Evolutionary conservation across 345 rosid genomes (phyloP), one percentile per base, ranked within the genome.

Genomic region (Anacardium occidentale): DNA sequence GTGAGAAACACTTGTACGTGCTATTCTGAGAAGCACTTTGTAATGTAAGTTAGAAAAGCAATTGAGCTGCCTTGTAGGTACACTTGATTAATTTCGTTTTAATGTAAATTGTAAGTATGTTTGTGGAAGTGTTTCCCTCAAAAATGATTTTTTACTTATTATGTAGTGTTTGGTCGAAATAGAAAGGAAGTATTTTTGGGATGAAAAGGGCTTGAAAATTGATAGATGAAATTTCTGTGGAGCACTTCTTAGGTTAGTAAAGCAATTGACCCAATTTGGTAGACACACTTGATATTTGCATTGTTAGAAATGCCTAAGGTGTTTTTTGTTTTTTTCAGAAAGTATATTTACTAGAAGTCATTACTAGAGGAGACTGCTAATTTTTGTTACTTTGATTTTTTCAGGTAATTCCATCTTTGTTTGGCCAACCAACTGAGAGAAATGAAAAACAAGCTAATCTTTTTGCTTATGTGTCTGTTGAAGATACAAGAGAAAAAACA

Each of bases 391-490:
- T 68, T 68, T 45, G 8, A 40, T 55, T 76, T 63, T 21, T 63
- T 21, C 87, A 95, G 99, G 97, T 90, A 68, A 91, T 95, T 76
- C 99, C 99, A 5, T 86, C 89, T 67, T 66, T 92, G 8, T 75
- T 88, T 44, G 66, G 74, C 45, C 77, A 79, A 40, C 80, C 79
- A 69, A 59, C 62, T 60, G 85, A 82, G 66, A 76, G 66, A 53
- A 73, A 62, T n/a, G 83, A 69, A 42, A 83, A 84, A 20, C 50
- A 54, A 50, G 21, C 73, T 15, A 79, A 87, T 69, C 68, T 84
- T 48, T 86, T 87, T 74, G 96, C 98, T 47, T 95, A 86, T 79
- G 66, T 95, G 65, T 95, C 91, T 50, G 77, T 78, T 45, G 86
- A 87, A 81, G 81, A 83, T 64, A 70, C 69, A 9, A 83, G 81